Evolutionary conservation across 352 stramenopile genomes (phyloP).

Genomic region (Phytophthora sojae): DNA sequence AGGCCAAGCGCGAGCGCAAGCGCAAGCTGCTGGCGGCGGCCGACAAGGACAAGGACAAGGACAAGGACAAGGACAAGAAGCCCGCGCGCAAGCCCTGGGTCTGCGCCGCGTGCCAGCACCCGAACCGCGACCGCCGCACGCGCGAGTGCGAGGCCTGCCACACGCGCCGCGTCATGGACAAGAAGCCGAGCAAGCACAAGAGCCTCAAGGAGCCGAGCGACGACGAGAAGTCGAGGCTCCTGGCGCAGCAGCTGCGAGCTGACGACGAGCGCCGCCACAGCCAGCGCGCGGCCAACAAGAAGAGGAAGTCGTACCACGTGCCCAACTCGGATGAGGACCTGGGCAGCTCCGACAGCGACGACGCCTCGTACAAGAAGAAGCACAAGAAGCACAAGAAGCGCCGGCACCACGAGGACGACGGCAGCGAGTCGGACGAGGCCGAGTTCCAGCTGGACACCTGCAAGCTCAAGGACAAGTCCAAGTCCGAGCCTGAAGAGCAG

Average conservation of each 20-base stretch:
- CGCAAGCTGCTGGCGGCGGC: slow-evolving; percentile 37
- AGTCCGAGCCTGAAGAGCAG: slow-evolving; percentile 21
- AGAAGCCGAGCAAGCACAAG: slow-evolving; percentile 28
- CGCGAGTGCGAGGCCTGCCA: slow-evolving; percentile 58
- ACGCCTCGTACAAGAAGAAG: slow-evolving; percentile 45
- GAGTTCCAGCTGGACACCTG: slow-evolving; percentile 45
- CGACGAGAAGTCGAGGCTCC: slow-evolving; percentile 30
- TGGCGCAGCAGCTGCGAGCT: slow-evolving; percentile 23
- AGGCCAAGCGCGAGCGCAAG: slow-evolving; percentile 58
- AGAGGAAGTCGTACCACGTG: slow-evolving; percentile 81
- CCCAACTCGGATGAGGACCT: slow-evolving; percentile 86
- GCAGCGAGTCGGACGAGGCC: slow-evolving; percentile 57
- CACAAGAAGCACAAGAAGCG: slow-evolving; percentile 38
- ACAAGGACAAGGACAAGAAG: slow-evolving; percentile 18
- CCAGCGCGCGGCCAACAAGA: slow-evolving; percentile 69
- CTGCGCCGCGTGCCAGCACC: slow-evolving; percentile 53
- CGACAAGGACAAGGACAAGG: background rate
- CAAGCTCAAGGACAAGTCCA: slow-evolving; percentile 39
- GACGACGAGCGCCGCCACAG: slow-evolving; percentile 59
- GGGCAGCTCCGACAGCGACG: slow-evolving; percentile 49
- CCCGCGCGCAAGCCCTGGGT: slow-evolving; percentile 45
- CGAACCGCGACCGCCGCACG: slow-evolving; percentile 50
- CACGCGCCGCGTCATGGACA: slow-evolving; percentile 35
- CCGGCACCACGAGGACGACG: slow-evolving; percentile 32
- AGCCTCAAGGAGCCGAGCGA: slow-evolving; percentile 29